Conservation (phyloP, 1,139 yeast genomes). For the Blastobotrys aristatus region DNA sequence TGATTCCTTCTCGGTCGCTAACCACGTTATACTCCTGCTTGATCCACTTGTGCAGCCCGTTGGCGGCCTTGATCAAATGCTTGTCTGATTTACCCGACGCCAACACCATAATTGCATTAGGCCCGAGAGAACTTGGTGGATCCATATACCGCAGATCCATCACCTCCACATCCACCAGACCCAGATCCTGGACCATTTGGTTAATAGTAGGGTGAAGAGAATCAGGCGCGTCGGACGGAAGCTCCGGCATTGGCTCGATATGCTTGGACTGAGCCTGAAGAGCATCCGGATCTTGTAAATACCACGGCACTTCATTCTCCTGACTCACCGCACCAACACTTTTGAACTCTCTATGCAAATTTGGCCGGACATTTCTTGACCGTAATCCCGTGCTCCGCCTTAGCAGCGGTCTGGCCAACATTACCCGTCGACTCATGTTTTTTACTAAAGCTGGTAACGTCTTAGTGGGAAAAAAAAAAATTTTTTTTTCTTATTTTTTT, state of each 20-base stretch:
- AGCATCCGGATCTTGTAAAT: conserved; percentile 25
- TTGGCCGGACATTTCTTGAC: neutral
- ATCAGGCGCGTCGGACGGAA: conserved; percentile 56
- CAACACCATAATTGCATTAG: conserved; percentile 48
- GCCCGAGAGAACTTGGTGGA: conserved; percentile 42
- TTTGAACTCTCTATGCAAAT: neutral
- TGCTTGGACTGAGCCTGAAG: conserved; percentile 17
- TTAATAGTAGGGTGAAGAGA: conserved; percentile 44
- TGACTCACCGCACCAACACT: neutral
- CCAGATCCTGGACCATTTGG: conserved; percentile 54
- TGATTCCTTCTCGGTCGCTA: conserved; percentile 67
- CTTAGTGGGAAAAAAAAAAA: too few species aligned
- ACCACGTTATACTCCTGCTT: conserved; percentile 41
- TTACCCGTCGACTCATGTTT: too few species aligned
- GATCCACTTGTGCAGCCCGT: conserved; percentile 46
- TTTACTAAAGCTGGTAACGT: too few species aligned
- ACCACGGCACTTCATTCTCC: conserved; percentile 27
- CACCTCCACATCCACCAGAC: conserved; percentile 54
- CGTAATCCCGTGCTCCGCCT: neutral
- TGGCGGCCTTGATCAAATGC: conserved; percentile 70
- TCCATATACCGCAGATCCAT: conserved; percentile 53
- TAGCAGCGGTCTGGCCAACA: neutral
- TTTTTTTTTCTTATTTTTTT: neutral
- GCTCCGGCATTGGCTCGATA: conserved; percentile 27
- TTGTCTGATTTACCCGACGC: conserved; percentile 75